Percentiles rank a stretch among this genome's conserved stretches.
Conservation (phyloP, 1,284 basidiomycete species). For the Boletus calvinii region DNA sequence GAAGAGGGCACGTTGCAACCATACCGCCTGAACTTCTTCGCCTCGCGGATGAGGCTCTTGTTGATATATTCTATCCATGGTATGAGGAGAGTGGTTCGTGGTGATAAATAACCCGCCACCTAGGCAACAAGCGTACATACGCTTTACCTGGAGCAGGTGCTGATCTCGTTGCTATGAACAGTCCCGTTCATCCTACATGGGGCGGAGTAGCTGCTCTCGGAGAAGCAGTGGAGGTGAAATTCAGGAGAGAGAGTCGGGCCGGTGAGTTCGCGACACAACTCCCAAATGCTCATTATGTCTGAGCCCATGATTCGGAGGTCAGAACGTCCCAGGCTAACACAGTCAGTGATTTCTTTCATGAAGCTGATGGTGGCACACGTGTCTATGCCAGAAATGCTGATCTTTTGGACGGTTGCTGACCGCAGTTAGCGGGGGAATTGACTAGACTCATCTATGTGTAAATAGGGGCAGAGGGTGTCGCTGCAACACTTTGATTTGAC, state of each 20-base stretch:
- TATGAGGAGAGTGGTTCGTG: neutral
- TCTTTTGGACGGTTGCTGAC: neutral
- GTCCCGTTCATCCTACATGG: neutral
- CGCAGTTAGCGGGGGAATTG: neutral
- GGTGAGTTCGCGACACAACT: no score
- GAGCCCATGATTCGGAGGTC: no score
- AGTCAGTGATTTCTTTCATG: no score
- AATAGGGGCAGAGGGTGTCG: neutral
- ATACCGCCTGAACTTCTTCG: slow-evolving; percentile 18
- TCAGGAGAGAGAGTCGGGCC: neutral
- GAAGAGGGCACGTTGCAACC: slow-evolving; percentile 14
- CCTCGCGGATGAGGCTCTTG: slow-evolving; percentile 18
- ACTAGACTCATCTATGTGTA: no score
- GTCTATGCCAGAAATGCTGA: no score
- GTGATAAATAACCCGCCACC: no score
- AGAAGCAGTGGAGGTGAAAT: neutral
- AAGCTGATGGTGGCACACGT: no score
- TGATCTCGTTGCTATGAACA: neutral
- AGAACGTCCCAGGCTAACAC: no score
- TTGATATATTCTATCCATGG: neutral
- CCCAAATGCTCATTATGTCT: no score
- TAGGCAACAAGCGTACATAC: no score
- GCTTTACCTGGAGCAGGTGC: neutral
- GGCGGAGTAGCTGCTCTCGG: neutral
- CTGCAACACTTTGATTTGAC: no score